Evolutionary conservation across 2,329 filamentous ascomycete species (phyloP).

Genomic region (Chrysosporium keratinophilum): DNA sequence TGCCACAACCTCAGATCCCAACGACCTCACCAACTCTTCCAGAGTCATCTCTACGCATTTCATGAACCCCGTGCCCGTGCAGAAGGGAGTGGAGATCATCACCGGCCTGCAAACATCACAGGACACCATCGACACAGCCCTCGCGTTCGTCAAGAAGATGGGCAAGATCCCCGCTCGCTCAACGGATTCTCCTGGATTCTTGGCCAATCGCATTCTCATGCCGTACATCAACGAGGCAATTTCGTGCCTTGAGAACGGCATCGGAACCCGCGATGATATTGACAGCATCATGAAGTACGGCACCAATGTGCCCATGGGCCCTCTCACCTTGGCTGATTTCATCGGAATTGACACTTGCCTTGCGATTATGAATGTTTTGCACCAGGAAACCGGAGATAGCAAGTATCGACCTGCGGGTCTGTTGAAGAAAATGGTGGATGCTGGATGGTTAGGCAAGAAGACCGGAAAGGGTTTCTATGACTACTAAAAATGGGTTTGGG

Average conservation of each 20-base stretch:
- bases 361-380: slow-evolving; percentile 91
- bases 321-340: slow-evolving; percentile 85
- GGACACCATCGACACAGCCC: slow-evolving; percentile 67
- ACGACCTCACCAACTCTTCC: slow-evolving; percentile 67
- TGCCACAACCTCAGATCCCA: slow-evolving; percentile 66
- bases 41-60: slow-evolving; percentile 94
- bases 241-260: slow-evolving; percentile 86
- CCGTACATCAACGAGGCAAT: slow-evolving; percentile 98
- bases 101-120: slow-evolving; percentile 81
- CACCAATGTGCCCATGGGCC: slow-evolving; percentile 97
- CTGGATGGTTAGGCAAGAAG: slow-evolving; percentile 97
- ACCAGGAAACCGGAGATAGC: slow-evolving; percentile 83
- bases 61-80: slow-evolving; percentile 96
- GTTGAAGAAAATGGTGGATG: slow-evolving; percentile 90
- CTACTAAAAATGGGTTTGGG: slow-evolving; percentile 8
- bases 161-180: slow-evolving; percentile 84
- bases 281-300: slow-evolving; percentile 99
- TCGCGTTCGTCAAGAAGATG: slow-evolving; percentile 82
- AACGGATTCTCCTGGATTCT: slow-evolving; percentile 82
- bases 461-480: slow-evolving; percentile 87
- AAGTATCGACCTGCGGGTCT: slow-evolving; percentile 89
- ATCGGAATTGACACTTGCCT: slow-evolving; percentile 94
- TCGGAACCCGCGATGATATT: slow-evolving; percentile 82
- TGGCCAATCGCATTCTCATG: slow-evolving; percentile 96
- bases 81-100: slow-evolving; percentile 97